A percentile compares a stretch with the other conserved stretches of the same genome.
Conservation (phyloP, 2,329 filamentous ascomycete species). For the Aspergillus melleus region DNA sequence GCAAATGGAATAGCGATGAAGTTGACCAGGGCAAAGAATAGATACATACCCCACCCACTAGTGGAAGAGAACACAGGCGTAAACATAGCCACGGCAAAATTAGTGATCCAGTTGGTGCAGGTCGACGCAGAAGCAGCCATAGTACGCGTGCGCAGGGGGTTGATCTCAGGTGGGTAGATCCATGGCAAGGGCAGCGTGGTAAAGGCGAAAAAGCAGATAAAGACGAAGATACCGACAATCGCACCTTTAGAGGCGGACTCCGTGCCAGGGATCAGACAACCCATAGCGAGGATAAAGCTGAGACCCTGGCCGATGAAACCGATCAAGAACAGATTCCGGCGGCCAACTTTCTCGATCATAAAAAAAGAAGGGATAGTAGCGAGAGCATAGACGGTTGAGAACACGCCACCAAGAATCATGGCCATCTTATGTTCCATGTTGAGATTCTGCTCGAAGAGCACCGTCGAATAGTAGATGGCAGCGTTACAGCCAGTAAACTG, state of each 20-base stretch:
- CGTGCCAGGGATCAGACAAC: conserved; percentile 30
- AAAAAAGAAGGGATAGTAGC: conserved; percentile 29
- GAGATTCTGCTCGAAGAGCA: conserved; percentile 46
- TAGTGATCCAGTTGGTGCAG: conserved; percentile 55
- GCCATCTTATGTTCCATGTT: conserved; percentile 20
- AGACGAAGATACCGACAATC: conserved; percentile 63
- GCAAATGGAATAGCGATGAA: conserved; percentile 48
- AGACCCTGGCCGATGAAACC: conserved; percentile 37
- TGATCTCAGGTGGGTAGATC: conserved; percentile 51
- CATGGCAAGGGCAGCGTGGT: conserved; percentile 64
- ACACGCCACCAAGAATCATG: conserved; percentile 29
- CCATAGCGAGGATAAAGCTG: conserved; percentile 35
- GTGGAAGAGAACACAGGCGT: conserved; percentile 38
- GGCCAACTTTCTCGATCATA: conserved; percentile 40
- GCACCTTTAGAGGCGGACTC: conserved; percentile 32
- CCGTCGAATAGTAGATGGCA: conserved; percentile 47
- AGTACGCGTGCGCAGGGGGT: conserved; percentile 54
- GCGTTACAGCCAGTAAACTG: conserved; percentile 49
- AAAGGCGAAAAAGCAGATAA: conserved; percentile 66
- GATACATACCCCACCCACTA: conserved; percentile 40
- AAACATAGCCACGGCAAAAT: conserved; percentile 55
- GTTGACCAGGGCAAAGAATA: conserved; percentile 43
- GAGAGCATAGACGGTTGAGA: conserved; percentile 27
- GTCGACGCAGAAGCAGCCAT: conserved; percentile 54
- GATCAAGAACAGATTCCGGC: conserved; percentile 37